phyloP scores from a whole-genome alignment of 306 rosid species.

The Pyrus communis region DNA sequence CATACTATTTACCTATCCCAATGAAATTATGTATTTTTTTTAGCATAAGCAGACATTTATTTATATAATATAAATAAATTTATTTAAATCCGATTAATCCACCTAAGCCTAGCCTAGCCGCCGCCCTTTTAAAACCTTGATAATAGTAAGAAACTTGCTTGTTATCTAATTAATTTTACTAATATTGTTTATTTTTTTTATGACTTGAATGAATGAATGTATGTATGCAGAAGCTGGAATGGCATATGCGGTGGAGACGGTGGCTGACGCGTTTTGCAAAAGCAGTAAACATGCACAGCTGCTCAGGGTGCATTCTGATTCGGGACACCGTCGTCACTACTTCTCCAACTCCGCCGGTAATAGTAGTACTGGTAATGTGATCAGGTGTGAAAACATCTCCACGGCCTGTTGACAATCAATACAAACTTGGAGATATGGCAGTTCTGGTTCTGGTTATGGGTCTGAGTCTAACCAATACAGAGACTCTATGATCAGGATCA shows the following conservation, averaged over 20 bases:
- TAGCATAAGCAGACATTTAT: too few relatives aligned
- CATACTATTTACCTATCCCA: too few relatives aligned
- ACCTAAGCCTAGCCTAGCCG: too few relatives aligned
- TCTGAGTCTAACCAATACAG: background rate
- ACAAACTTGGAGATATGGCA: background rate
- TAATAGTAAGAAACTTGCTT: background rate
- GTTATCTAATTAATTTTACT: background rate
- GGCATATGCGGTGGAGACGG: background rate
- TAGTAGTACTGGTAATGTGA: too few relatives aligned
- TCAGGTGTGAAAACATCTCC: too few relatives aligned
- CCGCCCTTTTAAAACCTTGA: too few relatives aligned
- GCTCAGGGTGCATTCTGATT: slow-evolving; percentile 3
- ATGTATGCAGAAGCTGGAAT: slow-evolving; percentile 11
- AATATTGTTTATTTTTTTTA: background rate
- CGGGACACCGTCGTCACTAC: background rate
- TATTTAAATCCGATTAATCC: too few relatives aligned
- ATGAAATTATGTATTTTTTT: too few relatives aligned
- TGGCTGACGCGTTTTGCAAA: slow-evolving; percentile 8
- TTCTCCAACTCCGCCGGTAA: too few relatives aligned
- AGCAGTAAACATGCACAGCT: slow-evolving; percentile 16
- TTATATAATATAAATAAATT: too few relatives aligned
- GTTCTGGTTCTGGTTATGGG: background rate
- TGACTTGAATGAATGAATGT: background rate
- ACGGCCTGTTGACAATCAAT: background rate
- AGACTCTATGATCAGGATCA: background rate